Conservation (phyloP, 192 early-diverging fungal genomes). For the Pilobolus umbonatus region DNA sequence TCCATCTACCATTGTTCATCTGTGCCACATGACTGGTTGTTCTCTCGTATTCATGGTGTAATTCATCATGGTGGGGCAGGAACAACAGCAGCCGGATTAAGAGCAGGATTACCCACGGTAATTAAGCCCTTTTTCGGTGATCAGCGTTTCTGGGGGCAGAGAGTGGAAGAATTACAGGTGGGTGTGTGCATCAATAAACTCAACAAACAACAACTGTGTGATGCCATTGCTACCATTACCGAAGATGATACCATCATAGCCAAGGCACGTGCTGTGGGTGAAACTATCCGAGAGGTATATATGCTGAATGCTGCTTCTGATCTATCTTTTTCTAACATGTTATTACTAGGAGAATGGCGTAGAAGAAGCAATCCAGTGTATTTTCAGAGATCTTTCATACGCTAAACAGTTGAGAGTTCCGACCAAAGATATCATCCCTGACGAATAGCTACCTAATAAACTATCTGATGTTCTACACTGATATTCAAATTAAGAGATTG, state of each 20-base stretch:
- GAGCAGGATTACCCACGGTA: conserved; percentile 65
- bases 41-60: conserved; percentile 56
- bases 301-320: too few species aligned
- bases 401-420: too few species aligned
- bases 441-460: too few species aligned
- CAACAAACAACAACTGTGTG: conserved; percentile 42
- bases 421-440: too few species aligned
- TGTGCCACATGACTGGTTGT: conserved; percentile 79
- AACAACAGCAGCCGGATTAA: conserved; percentile 68
- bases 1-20: conserved; percentile 50
- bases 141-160: conserved; percentile 66
- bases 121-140: conserved; percentile 70
- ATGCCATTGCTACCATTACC: conserved; percentile 43
- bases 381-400: too few species aligned
- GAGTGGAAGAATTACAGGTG: conserved; percentile 54
- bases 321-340: too few species aligned
- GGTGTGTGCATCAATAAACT: conserved; percentile 56
- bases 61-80: conserved; percentile 81
- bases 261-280: conserved; percentile 42
- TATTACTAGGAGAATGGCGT: too few species aligned
- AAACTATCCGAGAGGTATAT: conserved; percentile 42
- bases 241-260: conserved; percentile 48
- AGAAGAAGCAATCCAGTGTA: too few species aligned
- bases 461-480: too few species aligned
- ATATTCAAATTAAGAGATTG: too few species aligned